Percentiles rank a stretch among this genome's conserved stretches.
phyloP scores from a whole-genome alignment of 2,329 filamentous ascomycete species.

The Phoma sp. region DNA sequence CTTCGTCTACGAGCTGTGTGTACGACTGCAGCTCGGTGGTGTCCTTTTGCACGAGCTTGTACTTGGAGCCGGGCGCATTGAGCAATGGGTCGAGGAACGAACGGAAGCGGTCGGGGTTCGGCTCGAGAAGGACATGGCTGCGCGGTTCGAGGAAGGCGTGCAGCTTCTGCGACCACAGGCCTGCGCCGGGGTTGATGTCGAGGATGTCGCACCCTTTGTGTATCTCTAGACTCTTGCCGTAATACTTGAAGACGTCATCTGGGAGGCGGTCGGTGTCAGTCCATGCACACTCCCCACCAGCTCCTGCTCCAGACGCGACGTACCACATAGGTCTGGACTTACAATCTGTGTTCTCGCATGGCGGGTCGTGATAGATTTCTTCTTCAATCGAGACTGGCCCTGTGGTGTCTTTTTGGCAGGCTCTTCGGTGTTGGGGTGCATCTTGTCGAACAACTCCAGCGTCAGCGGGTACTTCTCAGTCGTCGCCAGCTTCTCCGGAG shows the following conservation, averaged over 20 bases:
- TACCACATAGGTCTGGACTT: slow-evolving; percentile 55
- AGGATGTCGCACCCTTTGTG: slow-evolving; percentile 83
- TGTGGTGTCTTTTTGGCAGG: not conserved
- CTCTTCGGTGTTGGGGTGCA: slow-evolving; percentile 13
- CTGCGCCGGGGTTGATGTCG: slow-evolving; percentile 82
- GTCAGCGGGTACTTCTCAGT: slow-evolving; percentile 25
- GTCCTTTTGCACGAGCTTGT: slow-evolving; percentile 53
- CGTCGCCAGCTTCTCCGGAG: slow-evolving; percentile 21
- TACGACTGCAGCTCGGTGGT: slow-evolving; percentile 49
- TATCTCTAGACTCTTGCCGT: slow-evolving; percentile 71
- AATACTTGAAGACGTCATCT: slow-evolving; percentile 74
- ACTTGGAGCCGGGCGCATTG: slow-evolving; percentile 49
- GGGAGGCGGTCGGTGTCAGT: slow-evolving; percentile 15
- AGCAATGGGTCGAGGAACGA: slow-evolving; percentile 63
- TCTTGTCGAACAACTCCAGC: slow-evolving; percentile 10
- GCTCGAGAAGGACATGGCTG: slow-evolving; percentile 83
- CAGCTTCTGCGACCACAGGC: slow-evolving; percentile 79
- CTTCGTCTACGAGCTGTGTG: slow-evolving; percentile 58
- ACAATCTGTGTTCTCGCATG: slow-evolving; percentile 45
- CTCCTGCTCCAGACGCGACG: slow-evolving; percentile 27
- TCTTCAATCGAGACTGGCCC: not conserved
- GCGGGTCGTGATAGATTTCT: not conserved
- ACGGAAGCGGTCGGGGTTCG: slow-evolving; percentile 64
- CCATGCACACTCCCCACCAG: not conserved
- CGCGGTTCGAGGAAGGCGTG: slow-evolving; percentile 78